Base-by-base conservation (phyloP, 805 yeast species). In the Candida ipomoeae region DNA sequence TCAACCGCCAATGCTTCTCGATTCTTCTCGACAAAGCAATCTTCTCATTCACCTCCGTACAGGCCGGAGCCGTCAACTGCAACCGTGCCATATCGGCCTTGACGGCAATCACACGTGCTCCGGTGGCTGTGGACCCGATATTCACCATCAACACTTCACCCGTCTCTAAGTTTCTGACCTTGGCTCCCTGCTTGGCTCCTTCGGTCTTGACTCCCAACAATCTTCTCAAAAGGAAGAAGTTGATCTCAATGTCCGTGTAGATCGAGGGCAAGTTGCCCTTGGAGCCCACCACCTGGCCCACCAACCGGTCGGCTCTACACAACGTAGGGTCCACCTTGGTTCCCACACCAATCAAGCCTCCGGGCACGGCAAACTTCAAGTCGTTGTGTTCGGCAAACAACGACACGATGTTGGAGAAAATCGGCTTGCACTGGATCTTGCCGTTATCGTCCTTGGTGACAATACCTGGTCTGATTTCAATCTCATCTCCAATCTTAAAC, bases 321-420 rank as follows among this genome's bases (percentile, higher is more conserved):
- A 94, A 77, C 2, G 99, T 94, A 51, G 99, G 99, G 73, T 94
- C 99, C 59, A 94, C 96, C 74, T 89, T 89, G 46, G 99, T 94
- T 77, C 99, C 99, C 51, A 94, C 97, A 83, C 99, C 99, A 64
- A 94, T 95, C 68, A 94, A 82, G 57, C 99, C 99, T 84, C 99
- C 99, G 43, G 99, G 99, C 63, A 94, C 99, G 52, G 99, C 99
- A 65, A 92, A 94, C 71, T 94, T 94, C 72, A 94, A 82, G 70
- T 91, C 97, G 65, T 94, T 95, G 74, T 94, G 91, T 74, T 94
- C 99, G 52, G 99, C 98, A 68, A 91, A 92, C 60, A 94, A 78
- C 13, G 98, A 87, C 47, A 89, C 94, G 66, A 94, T 89, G 64
- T 89, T 85, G 50, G 97, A 90, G 77, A 87, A 89, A 65, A 94